Evolutionary conservation across 2,329 filamentous ascomycete species (phyloP).

Genomic region (Eutypella sp.): DNA sequence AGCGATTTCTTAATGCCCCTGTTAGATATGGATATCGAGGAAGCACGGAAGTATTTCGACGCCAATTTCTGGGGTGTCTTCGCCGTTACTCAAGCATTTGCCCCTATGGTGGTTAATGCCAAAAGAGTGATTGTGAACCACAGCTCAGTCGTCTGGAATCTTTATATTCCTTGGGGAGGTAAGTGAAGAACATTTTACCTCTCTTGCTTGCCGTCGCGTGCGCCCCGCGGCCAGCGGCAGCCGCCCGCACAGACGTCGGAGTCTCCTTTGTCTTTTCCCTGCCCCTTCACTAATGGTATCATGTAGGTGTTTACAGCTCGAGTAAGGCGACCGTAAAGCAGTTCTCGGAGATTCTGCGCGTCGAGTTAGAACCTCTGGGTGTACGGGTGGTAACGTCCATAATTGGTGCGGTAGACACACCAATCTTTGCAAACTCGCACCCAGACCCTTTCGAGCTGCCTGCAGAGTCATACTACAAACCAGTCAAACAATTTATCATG

Average conservation of each 20-base stretch:
- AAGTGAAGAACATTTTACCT: neutral
- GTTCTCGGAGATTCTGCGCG: slow-evolving; percentile 8
- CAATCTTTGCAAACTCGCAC: neutral
- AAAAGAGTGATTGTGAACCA: slow-evolving; percentile 22
- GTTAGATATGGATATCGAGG: slow-evolving; percentile 29
- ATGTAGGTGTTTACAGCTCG: slow-evolving; percentile 3
- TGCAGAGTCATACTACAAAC: neutral
- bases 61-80: slow-evolving; percentile 36
- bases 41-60: slow-evolving; percentile 33
- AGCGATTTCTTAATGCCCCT: slow-evolving; percentile 27
- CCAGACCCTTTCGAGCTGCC: slow-evolving; percentile 1
- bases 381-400: slow-evolving; percentile 15
- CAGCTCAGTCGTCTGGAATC: slow-evolving; percentile 4
- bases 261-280: no score
- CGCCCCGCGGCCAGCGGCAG: no score
- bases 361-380: slow-evolving; percentile 13
- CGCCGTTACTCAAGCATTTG: slow-evolving; percentile 32
- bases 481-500: neutral
- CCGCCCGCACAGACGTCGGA: no score
- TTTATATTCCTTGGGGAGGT: slow-evolving; percentile 14
- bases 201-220: neutral
- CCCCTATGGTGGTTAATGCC: slow-evolving; percentile 21
- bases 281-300: neutral
- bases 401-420: slow-evolving; percentile 8
- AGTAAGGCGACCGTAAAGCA: slow-evolving; percentile 7